These are phyloP conservation scores for Otatea glauca DNA, from an alignment of 176 grass and related monocot genomes.

Conservation along the genomic window DNA sequence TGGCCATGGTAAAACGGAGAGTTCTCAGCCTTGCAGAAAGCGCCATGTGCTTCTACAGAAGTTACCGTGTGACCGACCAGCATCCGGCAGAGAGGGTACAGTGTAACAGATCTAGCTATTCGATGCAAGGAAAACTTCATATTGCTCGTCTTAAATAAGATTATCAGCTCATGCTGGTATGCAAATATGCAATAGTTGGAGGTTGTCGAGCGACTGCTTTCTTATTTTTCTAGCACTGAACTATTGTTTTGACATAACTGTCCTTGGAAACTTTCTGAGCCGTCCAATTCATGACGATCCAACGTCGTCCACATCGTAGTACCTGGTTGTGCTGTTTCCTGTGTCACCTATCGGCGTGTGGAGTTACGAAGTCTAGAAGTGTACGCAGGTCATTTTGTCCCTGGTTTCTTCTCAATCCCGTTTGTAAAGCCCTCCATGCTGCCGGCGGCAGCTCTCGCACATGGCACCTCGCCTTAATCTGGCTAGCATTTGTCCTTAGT, in stretches of 20 bases:
- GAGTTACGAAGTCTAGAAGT: too few relatives aligned
- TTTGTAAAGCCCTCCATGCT: background rate
- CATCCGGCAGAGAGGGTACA: constrained; percentile 44
- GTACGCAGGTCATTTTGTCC: background rate
- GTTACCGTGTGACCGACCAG: constrained; percentile 35
- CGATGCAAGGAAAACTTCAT: constrained; percentile 22
- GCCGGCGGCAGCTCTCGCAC: too few relatives aligned
- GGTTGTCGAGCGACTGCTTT: constrained; percentile 10
- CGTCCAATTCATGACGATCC: too few relatives aligned
- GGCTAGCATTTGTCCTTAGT: too few relatives aligned
- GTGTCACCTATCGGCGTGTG: too few relatives aligned
- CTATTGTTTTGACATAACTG: background rate
- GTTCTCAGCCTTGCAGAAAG: constrained; percentile 4
- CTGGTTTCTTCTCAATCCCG: background rate
- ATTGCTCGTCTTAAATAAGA: constrained; percentile 31
- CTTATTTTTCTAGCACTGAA: background rate
- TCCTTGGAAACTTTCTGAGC: too few relatives aligned
- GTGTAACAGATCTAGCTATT: constrained; percentile 10
- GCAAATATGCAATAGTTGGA: constrained; percentile 4
- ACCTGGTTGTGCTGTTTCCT: too few relatives aligned
- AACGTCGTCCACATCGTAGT: too few relatives aligned
- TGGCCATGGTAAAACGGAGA: constrained; percentile 25
- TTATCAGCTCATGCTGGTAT: constrained; percentile 34
- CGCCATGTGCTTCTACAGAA: constrained; percentile 41
- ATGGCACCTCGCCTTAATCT: too few relatives aligned